Conservation (phyloP, 257 asterid species). For the Osmanthus fragrans region DNA sequence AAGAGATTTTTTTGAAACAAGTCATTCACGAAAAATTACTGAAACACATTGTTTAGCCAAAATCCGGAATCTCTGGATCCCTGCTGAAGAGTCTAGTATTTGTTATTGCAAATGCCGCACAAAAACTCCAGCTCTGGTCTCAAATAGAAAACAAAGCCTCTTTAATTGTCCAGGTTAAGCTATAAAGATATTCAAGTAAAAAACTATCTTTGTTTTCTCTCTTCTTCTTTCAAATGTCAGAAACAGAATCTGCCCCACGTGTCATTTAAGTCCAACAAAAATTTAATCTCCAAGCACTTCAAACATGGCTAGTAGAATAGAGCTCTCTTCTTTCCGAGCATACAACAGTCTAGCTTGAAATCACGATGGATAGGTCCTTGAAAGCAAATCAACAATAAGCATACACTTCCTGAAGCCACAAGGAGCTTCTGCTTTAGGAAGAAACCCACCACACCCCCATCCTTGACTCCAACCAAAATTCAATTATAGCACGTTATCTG, state of each 20-base stretch:
- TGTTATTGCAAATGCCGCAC: not conserved
- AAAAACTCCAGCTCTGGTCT: not conserved
- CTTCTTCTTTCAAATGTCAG: not conserved
- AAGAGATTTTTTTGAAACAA: not conserved
- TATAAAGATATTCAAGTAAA: not conserved
- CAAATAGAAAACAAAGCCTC: not conserved
- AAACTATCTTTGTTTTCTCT: not conserved
- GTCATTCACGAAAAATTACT: not conserved
- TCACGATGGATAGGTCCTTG: not conserved
- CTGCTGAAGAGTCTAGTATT: not conserved
- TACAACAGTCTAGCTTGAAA: not conserved
- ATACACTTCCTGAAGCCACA: not conserved
- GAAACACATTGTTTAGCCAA: not conserved
- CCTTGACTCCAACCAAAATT: not conserved
- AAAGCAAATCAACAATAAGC: not conserved
- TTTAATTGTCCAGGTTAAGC: not conserved
- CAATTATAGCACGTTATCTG: not conserved
- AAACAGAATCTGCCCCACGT: not conserved
- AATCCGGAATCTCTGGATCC: not conserved
- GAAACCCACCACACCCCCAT: not conserved
- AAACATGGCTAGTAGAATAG: not conserved
- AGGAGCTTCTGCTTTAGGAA: not conserved
- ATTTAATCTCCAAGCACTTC: not conserved
- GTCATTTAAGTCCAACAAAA: not conserved
- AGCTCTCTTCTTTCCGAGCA: not conserved